Conservation (phyloP, 495 filamentous ascomycete genomes). For the Penicillium macrosclerotiorum region DNA sequence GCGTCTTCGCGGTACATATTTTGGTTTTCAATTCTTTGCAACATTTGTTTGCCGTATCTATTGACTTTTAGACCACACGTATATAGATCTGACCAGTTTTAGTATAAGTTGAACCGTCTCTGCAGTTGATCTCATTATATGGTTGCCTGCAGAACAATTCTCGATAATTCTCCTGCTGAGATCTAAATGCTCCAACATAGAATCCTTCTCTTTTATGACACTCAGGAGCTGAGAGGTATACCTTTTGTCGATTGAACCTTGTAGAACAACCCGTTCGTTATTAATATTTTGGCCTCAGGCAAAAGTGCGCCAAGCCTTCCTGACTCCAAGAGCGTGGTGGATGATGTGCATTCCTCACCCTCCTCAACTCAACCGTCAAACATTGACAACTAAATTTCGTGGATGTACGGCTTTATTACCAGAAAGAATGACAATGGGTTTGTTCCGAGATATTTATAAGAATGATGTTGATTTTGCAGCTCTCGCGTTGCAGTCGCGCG, state of each 20-base stretch:
- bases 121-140: neutral
- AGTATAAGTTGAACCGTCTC: neutral
- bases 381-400: no score
- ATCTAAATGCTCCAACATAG: no score
- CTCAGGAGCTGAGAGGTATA: no score
- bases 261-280: no score
- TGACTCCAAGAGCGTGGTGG: no score
- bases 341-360: no score
- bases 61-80: neutral
- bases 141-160: no score
- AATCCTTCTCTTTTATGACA: no score
- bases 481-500: slow-evolving; percentile 54
- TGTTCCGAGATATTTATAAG: slow-evolving; percentile 51
- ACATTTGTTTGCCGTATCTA: slow-evolving; percentile 1
- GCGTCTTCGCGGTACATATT: slow-evolving; percentile 6
- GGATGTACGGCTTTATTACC: no score
- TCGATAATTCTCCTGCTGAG: no score
- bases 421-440: slow-evolving; percentile 24
- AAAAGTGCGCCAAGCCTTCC: neutral
- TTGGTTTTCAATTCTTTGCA: slow-evolving; percentile 1
- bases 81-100: slow-evolving; percentile 4
- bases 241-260: no score
- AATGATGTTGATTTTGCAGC: slow-evolving; percentile 60
- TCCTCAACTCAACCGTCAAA: no score
- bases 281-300: slow-evolving; percentile 1